A percentile compares a stretch with the other conserved stretches of the same genome.
Conservation (phyloP, 768 basidiomycete species). For the Trametes villosa region DNA sequence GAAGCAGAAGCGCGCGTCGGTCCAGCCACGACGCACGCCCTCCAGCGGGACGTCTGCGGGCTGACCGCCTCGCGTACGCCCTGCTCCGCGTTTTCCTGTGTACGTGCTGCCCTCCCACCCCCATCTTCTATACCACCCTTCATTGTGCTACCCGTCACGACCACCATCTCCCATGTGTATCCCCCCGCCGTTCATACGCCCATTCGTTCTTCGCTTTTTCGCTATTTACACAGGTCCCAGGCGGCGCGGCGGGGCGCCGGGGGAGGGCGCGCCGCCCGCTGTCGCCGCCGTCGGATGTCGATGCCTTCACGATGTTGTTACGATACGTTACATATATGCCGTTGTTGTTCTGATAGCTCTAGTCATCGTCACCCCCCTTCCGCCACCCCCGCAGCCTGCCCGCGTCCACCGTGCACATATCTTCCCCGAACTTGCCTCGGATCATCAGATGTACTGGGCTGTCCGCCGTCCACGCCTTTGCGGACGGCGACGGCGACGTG, state of each 20-base stretch:
- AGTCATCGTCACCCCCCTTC: conserved; percentile 5
- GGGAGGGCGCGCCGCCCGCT: neutral
- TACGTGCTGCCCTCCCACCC: neutral
- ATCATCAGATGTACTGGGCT: too few species aligned
- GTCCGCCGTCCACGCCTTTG: too few species aligned
- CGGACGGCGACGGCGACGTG: too few species aligned
- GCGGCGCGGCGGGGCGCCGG: neutral
- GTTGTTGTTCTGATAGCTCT: conserved; percentile 7
- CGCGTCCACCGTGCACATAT: neutral
- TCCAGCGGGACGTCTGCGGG: conserved; percentile 16
- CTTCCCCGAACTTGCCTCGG: too few species aligned
- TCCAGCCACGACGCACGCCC: conserved; percentile 37
- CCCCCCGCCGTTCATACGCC: neutral
- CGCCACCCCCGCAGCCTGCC: conserved; percentile 2
- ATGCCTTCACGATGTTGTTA: conserved; percentile 19
- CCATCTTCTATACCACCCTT: conserved; percentile 2
- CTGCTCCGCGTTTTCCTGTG: neutral
- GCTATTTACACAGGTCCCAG: neutral
- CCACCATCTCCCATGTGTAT: neutral
- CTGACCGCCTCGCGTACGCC: neutral
- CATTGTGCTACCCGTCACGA: neutral
- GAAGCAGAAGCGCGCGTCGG: conserved; percentile 55
- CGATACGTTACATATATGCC: conserved; percentile 16
- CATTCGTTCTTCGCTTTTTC: neutral
- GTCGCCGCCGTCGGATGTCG: neutral